These are phyloP conservation scores for Pseudozyma sp. DNA, from an alignment of 1,284 basidiomycete genomes.

Conservation along the genomic window DNA sequence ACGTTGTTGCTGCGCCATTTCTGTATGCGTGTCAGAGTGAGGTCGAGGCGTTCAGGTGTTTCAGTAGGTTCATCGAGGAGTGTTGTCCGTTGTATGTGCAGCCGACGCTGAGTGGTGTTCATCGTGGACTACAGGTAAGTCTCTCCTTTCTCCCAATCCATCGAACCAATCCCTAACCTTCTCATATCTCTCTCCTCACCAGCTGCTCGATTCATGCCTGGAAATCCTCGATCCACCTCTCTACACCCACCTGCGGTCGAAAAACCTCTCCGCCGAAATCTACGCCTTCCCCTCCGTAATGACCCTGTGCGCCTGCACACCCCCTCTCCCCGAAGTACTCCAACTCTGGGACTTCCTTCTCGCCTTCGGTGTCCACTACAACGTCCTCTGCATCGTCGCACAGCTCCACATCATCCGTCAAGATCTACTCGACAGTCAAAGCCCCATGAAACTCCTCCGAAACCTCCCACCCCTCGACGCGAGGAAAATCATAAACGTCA, in stretches of 20 bases:
- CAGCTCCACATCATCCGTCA: constrained; percentile 89
- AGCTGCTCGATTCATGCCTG: constrained; percentile 91
- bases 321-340: constrained; percentile 91
- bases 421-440: constrained; percentile 84
- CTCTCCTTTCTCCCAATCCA: not conserved
- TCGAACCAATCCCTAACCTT: not conserved
- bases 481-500: constrained; percentile 86
- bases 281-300: constrained; percentile 97
- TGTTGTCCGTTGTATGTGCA: constrained; percentile 94
- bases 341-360: constrained; percentile 97
- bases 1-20: constrained; percentile 95
- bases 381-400: constrained; percentile 94
- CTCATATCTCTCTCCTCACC: not conserved
- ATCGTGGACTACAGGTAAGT: constrained; percentile 87
- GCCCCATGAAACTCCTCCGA: constrained; percentile 94
- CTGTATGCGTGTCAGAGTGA: constrained; percentile 95
- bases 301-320: constrained; percentile 94
- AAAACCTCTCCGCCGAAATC: constrained; percentile 95
- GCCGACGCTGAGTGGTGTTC: constrained; percentile 92
- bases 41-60: constrained; percentile 94
- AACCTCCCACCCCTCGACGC: constrained; percentile 92
- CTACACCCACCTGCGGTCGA: constrained; percentile 82
- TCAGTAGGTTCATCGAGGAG: constrained; percentile 91
- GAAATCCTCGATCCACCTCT: constrained; percentile 89
- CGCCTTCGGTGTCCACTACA: constrained; percentile 94